Conservation (phyloP, 2,329 filamentous ascomycete genomes). For the Claviceps spartinae region DNA sequence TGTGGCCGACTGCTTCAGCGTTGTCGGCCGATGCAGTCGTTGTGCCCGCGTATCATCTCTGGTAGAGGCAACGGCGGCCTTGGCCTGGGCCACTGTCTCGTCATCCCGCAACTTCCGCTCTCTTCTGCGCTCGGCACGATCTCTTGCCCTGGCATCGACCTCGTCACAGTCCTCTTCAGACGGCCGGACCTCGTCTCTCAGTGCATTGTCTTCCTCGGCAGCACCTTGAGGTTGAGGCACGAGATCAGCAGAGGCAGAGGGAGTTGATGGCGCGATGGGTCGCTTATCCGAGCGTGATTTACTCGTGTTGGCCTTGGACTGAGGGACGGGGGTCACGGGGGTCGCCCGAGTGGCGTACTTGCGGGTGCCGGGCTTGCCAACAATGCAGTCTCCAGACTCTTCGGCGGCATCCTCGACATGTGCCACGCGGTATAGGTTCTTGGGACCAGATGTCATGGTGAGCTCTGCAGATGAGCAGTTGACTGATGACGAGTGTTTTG, state of each 20-base stretch:
- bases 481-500: not conserved
- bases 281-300: conserved; percentile 30
- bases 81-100: conserved; percentile 7
- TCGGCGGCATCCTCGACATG: conserved; percentile 37
- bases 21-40: conserved; percentile 17
- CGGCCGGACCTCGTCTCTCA: conserved; percentile 10
- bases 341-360: conserved; percentile 34
- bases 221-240: conserved; percentile 32
- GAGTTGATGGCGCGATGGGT: conserved; percentile 20
- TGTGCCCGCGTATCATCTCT: conserved; percentile 13
- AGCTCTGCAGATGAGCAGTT: conserved; percentile 2
- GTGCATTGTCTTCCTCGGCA: conserved; percentile 14
- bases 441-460: conserved; percentile 28
- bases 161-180: conserved; percentile 11
- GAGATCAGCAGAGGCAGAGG: conserved; percentile 20
- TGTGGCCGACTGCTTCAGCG: conserved; percentile 18
- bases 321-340: conserved; percentile 19
- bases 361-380: conserved; percentile 25
- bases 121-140: conserved; percentile 17
- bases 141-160: conserved; percentile 10
- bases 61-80: conserved; percentile 4
- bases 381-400: conserved; percentile 30
- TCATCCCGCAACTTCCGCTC: conserved; percentile 14
- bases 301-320: conserved; percentile 36
- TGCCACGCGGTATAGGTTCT: conserved; percentile 22